phyloP scores from a whole-genome alignment of 2,329 filamentous ascomycete genomes.

The Meredithiella fracta region DNA sequence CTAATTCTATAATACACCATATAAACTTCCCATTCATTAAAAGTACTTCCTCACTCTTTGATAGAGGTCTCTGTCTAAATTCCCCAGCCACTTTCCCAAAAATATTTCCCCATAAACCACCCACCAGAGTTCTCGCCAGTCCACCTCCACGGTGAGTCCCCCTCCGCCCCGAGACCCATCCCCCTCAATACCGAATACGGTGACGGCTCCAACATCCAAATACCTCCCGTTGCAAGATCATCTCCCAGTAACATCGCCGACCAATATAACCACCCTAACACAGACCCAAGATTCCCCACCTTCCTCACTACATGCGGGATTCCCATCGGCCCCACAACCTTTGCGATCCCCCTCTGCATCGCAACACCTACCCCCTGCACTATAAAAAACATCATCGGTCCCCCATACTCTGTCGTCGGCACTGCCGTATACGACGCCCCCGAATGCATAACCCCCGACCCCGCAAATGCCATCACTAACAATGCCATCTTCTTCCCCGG shows the following conservation, averaged over 20 bases:
- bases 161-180: slow-evolving; percentile 43
- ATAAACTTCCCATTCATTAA: neutral
- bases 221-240: slow-evolving; percentile 55
- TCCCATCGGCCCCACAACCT: slow-evolving; percentile 13
- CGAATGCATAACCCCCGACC: slow-evolving; percentile 55
- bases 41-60: neutral
- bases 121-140: slow-evolving; percentile 32
- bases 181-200: slow-evolving; percentile 55
- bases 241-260: slow-evolving; percentile 53
- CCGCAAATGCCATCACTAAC: slow-evolving; percentile 39
- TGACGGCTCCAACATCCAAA: slow-evolving; percentile 74
- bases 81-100: slow-evolving; percentile 37
- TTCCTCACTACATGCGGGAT: slow-evolving; percentile 32
- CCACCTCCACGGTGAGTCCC: slow-evolving; percentile 55
- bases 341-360: slow-evolving; percentile 31
- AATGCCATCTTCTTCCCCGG: slow-evolving; percentile 18
- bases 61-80: neutral
- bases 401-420: slow-evolving; percentile 33
- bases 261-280: slow-evolving; percentile 48
- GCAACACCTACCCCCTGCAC: slow-evolving; percentile 50
- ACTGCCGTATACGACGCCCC: slow-evolving; percentile 51
- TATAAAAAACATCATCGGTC: slow-evolving; percentile 52
- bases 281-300: slow-evolving; percentile 43
- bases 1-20: neutral
- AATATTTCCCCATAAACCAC: slow-evolving; percentile 44